Evolutionary conservation across 805 yeast species (phyloP).

Genomic region (Ogataea paraovalis): DNA sequence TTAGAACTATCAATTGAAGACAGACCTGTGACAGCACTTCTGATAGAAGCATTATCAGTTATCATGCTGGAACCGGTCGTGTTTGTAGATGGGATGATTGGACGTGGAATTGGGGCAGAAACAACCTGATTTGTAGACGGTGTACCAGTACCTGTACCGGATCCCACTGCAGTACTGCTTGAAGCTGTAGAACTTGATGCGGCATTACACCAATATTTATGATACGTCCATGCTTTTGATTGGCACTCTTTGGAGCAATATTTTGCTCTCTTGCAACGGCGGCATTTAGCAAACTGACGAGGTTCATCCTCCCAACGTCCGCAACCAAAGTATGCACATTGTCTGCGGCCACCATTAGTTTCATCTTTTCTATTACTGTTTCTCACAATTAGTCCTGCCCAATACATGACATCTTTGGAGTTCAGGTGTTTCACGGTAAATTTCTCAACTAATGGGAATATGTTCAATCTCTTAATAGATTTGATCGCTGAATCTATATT

Average conservation of each 20-base stretch:
- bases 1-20: neutral
- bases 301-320: conserved; percentile 93
- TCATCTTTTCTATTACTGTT: conserved; percentile 94
- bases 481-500: conserved; percentile 28
- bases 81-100: conserved; percentile 1
- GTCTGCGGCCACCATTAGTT: conserved; percentile 80
- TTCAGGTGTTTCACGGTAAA: conserved; percentile 66
- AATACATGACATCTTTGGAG: conserved; percentile 80
- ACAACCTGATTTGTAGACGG: neutral
- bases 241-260: conserved; percentile 94
- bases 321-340: conserved; percentile 90
- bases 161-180: neutral
- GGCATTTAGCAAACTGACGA: conserved; percentile 90
- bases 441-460: conserved; percentile 89
- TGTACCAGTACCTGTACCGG: neutral
- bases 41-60: conserved; percentile 1
- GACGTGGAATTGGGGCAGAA: neutral
- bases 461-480: conserved; percentile 52
- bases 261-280: conserved; percentile 91
- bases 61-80: neutral
- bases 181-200: conserved; percentile 14
- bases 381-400: conserved; percentile 98
- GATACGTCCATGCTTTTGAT: conserved; percentile 86
- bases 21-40: neutral
- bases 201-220: conserved; percentile 85